A percentile compares a stretch with the other conserved stretches of the same genome.
Evolutionary conservation across 176 grass and related monocot genomes (phyloP).

Genomic region (Pharus latifolius): DNA sequence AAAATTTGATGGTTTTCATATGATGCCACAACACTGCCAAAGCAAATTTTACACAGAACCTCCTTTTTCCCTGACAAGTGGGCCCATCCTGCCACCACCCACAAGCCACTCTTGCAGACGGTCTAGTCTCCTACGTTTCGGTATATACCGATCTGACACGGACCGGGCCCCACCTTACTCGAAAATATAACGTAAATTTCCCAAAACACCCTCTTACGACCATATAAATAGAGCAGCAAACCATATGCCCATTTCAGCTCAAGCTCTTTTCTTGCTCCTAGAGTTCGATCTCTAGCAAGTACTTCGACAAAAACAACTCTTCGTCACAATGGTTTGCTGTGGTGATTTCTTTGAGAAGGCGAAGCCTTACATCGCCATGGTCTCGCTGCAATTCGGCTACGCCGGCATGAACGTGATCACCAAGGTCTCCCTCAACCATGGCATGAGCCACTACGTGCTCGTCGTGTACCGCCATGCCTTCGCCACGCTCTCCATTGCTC

Average conservation of each 20-base stretch:
- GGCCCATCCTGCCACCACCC: not conserved
- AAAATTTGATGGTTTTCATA: not conserved
- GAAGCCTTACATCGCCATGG: conserved; percentile 93
- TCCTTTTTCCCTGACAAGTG: not conserved
- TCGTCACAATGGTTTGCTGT: conserved; percentile 33
- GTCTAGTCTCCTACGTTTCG: conserved; percentile 25
- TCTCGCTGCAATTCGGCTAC: conserved; percentile 84
- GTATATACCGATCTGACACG: conserved; percentile 4
- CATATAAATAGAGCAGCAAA: conserved; percentile 8
- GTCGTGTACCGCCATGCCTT: conserved; percentile 97
- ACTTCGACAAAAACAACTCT: no score
- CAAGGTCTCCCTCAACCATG: conserved; percentile 82
- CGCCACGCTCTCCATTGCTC: conserved; percentile 83
- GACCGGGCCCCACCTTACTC: not conserved
- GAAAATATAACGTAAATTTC: not conserved
- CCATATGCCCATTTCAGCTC: conserved; percentile 32
- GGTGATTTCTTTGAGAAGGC: conserved; percentile 45
- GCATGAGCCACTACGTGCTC: conserved; percentile 95
- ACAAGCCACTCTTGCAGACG: conserved; percentile 5
- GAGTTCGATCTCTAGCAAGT: conserved; percentile 15
- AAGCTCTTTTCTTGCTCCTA: conserved; percentile 28
- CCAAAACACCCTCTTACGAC: not conserved
- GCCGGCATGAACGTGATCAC: conserved; percentile 97
- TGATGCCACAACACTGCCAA: conserved; percentile 1
- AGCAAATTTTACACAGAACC: no score